Conservation (phyloP, 2,329 filamentous ascomycete species). For the Fusarium redolens region DNA sequence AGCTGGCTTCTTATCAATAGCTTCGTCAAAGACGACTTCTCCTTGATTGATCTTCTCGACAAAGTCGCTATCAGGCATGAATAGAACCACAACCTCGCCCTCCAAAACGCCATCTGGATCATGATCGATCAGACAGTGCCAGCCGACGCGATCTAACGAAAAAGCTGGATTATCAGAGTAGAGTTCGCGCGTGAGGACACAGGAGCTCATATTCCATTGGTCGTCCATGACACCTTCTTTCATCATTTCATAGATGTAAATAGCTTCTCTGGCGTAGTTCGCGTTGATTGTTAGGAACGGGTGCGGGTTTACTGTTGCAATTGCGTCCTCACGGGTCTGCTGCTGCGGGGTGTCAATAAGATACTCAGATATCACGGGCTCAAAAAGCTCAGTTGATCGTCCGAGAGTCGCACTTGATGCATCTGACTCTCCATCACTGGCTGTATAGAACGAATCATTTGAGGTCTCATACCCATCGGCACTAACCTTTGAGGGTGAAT, state of each 20-base stretch:
- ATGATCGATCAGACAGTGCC: background rate
- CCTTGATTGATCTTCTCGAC: background rate
- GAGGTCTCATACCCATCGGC: background rate
- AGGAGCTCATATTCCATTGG: background rate
- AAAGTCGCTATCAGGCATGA: background rate
- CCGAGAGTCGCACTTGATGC: background rate
- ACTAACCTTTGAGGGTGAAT: background rate
- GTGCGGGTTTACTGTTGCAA: rapidly evolving
- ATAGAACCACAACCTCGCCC: background rate
- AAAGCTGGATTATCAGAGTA: rapidly evolving
- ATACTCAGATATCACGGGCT: background rate
- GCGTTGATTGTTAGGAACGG: rapidly evolving
- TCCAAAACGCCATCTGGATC: rapidly evolving
- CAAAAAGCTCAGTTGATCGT: background rate
- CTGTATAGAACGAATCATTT: background rate
- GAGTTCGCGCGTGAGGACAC: background rate
- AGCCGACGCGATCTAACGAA: too few relatives aligned
- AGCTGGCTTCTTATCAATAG: rapidly evolving
- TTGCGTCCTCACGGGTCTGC: rapidly evolving
- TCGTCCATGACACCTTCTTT: background rate
- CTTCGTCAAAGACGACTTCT: background rate
- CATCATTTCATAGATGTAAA: background rate
- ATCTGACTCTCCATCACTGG: rapidly evolving
- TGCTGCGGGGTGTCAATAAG: rapidly evolving
- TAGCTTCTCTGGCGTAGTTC: background rate